phyloP scores from a whole-genome alignment of 495 filamentous ascomycete species.

The Wilcoxina mikolae region DNA sequence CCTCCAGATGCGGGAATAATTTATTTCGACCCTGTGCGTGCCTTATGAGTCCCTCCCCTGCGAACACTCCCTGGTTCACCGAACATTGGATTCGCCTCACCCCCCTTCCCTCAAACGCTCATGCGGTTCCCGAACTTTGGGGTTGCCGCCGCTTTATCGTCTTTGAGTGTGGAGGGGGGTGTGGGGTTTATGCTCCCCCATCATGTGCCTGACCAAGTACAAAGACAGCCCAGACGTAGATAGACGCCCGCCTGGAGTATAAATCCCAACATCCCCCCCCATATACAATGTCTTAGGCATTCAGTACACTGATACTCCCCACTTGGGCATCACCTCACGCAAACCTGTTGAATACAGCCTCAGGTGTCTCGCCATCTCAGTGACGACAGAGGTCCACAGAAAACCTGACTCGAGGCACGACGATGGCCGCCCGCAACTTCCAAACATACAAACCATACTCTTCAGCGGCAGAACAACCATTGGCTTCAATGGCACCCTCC shows the following conservation, averaged over 20 bases:
- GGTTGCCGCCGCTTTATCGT: background rate
- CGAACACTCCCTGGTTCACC: background rate
- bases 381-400: background rate
- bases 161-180: background rate
- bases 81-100: background rate
- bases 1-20: background rate
- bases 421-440: background rate
- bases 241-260: background rate
- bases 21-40: background rate
- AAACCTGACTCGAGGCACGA: background rate
- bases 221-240: too few relatives aligned
- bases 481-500: slow-evolving; percentile 22
- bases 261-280: slow-evolving; percentile 4
- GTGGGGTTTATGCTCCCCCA: background rate
- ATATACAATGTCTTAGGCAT: background rate
- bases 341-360: too few relatives aligned
- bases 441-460: slow-evolving; percentile 22
- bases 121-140: slow-evolving; percentile 7
- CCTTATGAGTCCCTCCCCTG: background rate
- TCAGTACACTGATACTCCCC: background rate
- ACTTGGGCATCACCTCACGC: background rate
- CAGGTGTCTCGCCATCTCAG: background rate
- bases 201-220: too few relatives aligned
- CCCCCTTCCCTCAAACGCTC: background rate
- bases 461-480: slow-evolving; percentile 21